phyloP scores from a whole-genome alignment of 768 basidiomycete genomes.

The Trichaptum fuscoviolaceum region DNA sequence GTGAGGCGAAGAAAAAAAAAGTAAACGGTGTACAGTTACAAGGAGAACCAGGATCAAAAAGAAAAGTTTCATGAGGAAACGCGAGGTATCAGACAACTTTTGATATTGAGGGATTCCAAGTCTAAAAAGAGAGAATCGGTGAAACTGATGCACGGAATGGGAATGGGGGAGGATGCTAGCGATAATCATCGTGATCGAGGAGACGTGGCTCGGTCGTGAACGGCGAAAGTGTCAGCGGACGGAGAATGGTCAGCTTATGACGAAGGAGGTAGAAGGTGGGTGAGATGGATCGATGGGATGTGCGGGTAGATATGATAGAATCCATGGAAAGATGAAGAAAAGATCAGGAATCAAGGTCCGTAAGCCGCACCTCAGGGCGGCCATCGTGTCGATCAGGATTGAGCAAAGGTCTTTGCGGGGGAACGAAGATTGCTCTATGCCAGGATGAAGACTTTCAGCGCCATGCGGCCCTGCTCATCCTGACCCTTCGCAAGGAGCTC shows the following conservation, averaged over 20 bases:
- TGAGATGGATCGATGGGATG: background rate
- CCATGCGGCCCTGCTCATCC: slow-evolving; percentile 75
- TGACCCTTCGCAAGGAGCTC: slow-evolving; percentile 71
- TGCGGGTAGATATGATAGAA: background rate
- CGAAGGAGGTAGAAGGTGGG: background rate
- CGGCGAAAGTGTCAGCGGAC: background rate
- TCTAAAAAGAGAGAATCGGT: background rate
- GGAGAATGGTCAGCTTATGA: background rate
- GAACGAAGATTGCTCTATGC: background rate
- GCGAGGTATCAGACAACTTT: background rate
- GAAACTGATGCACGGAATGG: background rate
- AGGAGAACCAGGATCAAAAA: background rate
- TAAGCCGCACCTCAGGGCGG: background rate
- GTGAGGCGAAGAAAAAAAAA: background rate
- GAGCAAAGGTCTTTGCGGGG: too few species aligned
- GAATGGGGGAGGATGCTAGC: background rate
- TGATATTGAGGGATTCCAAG: background rate
- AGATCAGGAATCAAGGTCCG: background rate
- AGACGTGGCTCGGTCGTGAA: background rate
- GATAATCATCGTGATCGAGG: background rate
- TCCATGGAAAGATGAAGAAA: background rate
- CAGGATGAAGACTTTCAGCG: slow-evolving; percentile 74
- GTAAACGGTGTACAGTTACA: background rate
- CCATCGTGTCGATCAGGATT: background rate
- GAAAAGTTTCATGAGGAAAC: background rate